A percentile compares a stretch with the other conserved stretches of the same genome.
phyloP scores from a whole-genome alignment of 805 yeast genomes.

The Lipomyces kockii region DNA sequence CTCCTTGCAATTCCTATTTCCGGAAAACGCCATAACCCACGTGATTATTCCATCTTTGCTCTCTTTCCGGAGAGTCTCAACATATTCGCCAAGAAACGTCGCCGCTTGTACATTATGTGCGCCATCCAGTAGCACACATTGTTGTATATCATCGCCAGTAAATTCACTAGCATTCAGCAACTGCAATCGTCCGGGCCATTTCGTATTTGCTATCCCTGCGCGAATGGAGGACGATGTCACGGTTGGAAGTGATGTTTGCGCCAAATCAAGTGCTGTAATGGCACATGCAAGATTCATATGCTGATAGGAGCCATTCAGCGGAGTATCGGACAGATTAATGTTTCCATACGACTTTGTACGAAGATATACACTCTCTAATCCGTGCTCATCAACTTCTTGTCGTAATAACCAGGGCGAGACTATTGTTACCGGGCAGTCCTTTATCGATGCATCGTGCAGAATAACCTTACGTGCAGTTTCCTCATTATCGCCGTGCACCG shows the following conservation, averaged over 20 bases:
- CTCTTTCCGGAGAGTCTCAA: conserved; percentile 45
- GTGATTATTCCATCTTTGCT: conserved; percentile 47
- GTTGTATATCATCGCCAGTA: conserved; percentile 13
- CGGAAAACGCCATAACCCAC: conserved; percentile 75
- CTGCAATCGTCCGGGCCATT: conserved; percentile 92
- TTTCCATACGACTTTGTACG: conserved; percentile 42
- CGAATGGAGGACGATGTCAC: conserved; percentile 49
- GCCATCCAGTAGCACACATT: conserved; percentile 72
- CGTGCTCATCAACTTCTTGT: not conserved
- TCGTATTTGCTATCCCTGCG: conserved; percentile 58
- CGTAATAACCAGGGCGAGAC: conserved; percentile 2
- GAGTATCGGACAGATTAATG: conserved; percentile 49
- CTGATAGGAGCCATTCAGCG: conserved; percentile 77
- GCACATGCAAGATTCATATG: conserved; percentile 71
- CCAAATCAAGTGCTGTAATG: conserved; percentile 53
- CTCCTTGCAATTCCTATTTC: conserved; percentile 64
- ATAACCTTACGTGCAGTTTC: conserved; percentile 57
- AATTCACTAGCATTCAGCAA: conserved; percentile 39
- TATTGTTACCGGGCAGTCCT: not conserved
- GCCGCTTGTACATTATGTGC: conserved; percentile 93
- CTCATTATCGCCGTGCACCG: conserved; percentile 72
- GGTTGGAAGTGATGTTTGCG: conserved; percentile 37
- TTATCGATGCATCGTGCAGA: conserved; percentile 44
- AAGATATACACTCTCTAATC: not conserved
- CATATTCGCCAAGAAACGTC: conserved; percentile 62